Conservation (phyloP, 768 basidiomycete genomes). For the Zangia roseola region DNA sequence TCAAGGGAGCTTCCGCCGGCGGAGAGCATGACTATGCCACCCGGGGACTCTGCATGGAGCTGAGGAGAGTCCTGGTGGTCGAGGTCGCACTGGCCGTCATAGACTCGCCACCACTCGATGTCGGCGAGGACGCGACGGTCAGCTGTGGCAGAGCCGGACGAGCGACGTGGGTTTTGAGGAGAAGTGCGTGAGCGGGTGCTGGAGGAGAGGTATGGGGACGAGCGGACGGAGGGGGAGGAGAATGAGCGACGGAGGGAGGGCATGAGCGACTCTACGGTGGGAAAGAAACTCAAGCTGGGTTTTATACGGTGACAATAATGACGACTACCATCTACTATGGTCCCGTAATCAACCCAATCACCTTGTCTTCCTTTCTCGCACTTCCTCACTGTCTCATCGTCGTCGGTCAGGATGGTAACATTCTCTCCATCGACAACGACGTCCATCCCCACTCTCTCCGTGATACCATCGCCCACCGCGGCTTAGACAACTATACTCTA, state of each 20-base stretch:
- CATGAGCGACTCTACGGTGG: slow-evolving; percentile 40
- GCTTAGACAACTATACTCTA: slow-evolving; percentile 34
- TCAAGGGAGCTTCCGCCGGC: slow-evolving; percentile 38
- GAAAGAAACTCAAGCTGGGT: slow-evolving; percentile 29
- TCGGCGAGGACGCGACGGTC: slow-evolving; percentile 76
- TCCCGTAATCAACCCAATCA: slow-evolving; percentile 54
- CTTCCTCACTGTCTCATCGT: slow-evolving; percentile 55
- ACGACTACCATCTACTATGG: slow-evolving; percentile 51
- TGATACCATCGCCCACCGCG: slow-evolving; percentile 51
- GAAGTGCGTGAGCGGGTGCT: slow-evolving; percentile 39
- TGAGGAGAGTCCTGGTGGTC: slow-evolving; percentile 31
- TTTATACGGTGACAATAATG: slow-evolving; percentile 39
- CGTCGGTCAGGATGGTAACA: slow-evolving; percentile 50
- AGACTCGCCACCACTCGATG: slow-evolving; percentile 86
- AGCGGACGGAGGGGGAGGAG: slow-evolving; percentile 68
- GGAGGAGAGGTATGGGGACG: slow-evolving; percentile 59
- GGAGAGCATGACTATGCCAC: slow-evolving; percentile 35
- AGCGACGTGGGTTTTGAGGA: slow-evolving; percentile 47
- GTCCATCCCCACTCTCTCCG: slow-evolving; percentile 47
- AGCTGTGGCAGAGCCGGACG: slow-evolving; percentile 64
- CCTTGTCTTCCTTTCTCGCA: slow-evolving; percentile 40
- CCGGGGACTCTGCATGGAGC: slow-evolving; percentile 17
- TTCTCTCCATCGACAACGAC: slow-evolving; percentile 71
- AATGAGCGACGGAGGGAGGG: slow-evolving; percentile 80
- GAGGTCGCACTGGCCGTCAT: slow-evolving; percentile 59